Conservation (phyloP, 441 rosid genomes). For the Lepidium campestre region DNA sequence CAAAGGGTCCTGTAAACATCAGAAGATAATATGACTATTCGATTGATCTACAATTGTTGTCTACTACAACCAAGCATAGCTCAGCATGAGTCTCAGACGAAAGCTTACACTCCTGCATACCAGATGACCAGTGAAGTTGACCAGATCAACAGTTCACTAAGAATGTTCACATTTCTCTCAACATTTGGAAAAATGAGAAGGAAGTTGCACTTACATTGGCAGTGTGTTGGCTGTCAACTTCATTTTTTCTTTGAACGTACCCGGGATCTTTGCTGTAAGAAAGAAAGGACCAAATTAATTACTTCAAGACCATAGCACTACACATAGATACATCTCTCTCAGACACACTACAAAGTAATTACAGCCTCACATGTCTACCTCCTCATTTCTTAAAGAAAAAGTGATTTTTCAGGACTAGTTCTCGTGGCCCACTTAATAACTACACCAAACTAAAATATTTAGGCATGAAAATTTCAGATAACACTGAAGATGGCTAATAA, state of each 20-base stretch:
- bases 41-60: not conserved
- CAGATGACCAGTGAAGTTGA: not conserved
- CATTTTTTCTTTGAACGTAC: constrained; percentile 45
- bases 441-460: not conserved
- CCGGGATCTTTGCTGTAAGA: constrained; percentile 87
- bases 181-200: constrained; percentile 1
- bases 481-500: not conserved
- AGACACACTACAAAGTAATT: not conserved
- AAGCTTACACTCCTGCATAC: not conserved
- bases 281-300: not conserved
- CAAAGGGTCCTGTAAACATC: constrained; percentile 62
- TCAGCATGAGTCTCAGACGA: not conserved
- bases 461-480: not conserved
- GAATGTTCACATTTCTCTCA: not conserved
- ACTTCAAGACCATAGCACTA: not conserved
- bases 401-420: not conserved
- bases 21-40: not conserved
- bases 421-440: not conserved
- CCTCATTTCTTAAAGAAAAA: not conserved
- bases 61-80: not conserved
- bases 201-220: constrained; percentile 40
- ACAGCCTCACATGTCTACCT: constrained; percentile 4
- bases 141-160: not conserved
- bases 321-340: not conserved
- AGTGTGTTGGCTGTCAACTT: constrained; percentile 39